These are phyloP conservation scores for Pilatotrama ljubarskyi DNA, from an alignment of 768 basidiomycete species.

Conservation along the genomic window DNA sequence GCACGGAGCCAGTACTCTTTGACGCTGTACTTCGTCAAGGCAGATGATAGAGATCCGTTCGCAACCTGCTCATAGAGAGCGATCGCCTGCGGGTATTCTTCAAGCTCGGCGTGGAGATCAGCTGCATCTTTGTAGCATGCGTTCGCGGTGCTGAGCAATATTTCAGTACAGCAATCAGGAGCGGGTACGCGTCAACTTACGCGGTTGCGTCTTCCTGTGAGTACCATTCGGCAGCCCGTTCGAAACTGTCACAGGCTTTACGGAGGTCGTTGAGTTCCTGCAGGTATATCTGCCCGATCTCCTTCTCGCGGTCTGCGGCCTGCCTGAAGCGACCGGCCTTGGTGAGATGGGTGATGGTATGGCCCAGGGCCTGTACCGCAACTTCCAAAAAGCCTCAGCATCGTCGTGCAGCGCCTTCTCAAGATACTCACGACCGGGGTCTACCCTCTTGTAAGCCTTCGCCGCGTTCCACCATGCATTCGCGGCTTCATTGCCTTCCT, in stretches of 20 bases:
- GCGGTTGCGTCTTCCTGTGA: conserved; percentile 95
- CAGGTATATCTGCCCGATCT: conserved; percentile 93
- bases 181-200: conserved; percentile 50
- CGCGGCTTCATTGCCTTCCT: conserved; percentile 91
- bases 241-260: conserved; percentile 89
- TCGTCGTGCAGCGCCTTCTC: neutral
- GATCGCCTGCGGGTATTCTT: conserved; percentile 83
- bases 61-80: conserved; percentile 90
- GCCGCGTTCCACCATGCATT: conserved; percentile 99
- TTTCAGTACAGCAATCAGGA: neutral
- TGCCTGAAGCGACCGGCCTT: conserved; percentile 90
- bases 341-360: conserved; percentile 83
- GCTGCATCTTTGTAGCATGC: conserved; percentile 96
- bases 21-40: conserved; percentile 96
- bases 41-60: conserved; percentile 72
- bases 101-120: conserved; percentile 88
- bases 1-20: conserved; percentile 96
- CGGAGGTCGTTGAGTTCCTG: conserved; percentile 76
- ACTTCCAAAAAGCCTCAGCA: conserved; percentile 46
- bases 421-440: conserved; percentile 67
- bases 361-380: conserved; percentile 82
- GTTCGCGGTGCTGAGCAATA: conserved; percentile 79
- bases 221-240: conserved; percentile 95
- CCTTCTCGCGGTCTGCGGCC: conserved; percentile 97
- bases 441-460: conserved; percentile 91